Evolutionary conservation across 2,329 filamentous ascomycete genomes (phyloP).

Genomic region (Exserohilum rostratum): DNA sequence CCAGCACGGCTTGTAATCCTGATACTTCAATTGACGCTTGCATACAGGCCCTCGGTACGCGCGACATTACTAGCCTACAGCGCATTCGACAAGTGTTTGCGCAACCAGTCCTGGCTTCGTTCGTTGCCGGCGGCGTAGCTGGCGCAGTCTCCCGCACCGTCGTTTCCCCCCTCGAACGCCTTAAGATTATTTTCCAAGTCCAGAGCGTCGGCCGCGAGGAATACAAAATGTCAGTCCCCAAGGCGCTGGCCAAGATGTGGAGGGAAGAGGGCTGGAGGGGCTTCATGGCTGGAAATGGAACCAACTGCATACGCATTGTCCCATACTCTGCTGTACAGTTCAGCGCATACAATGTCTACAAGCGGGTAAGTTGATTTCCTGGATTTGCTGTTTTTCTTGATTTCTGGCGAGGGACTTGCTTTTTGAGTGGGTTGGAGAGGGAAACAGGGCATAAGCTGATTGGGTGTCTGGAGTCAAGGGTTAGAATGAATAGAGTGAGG

Average conservation of each 20-base stretch:
- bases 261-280: constrained; percentile 94
- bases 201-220: constrained; percentile 89
- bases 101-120: constrained; percentile 86
- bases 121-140: constrained; percentile 90
- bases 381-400: neutral
- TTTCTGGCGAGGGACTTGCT: constrained; percentile 4
- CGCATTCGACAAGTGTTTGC: constrained; percentile 59
- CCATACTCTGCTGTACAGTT: constrained; percentile 99
- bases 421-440: neutral
- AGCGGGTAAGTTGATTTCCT: constrained; percentile 67
- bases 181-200: constrained; percentile 98
- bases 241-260: constrained; percentile 94
- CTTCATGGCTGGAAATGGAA: constrained; percentile 97
- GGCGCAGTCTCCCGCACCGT: constrained; percentile 98
- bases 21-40: constrained; percentile 21
- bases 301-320: constrained; percentile 97
- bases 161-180: constrained; percentile 90
- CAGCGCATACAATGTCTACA: constrained; percentile 97
- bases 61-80: constrained; percentile 29
- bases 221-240: constrained; percentile 89
- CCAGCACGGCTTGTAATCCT: neutral
- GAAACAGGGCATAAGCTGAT: neutral
- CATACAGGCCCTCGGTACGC: constrained; percentile 22
- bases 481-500: neutral
- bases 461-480: neutral